These are phyloP conservation scores for Arctium lappa DNA, from an alignment of 129 eudicot species.

Conservation along the genomic window DNA sequence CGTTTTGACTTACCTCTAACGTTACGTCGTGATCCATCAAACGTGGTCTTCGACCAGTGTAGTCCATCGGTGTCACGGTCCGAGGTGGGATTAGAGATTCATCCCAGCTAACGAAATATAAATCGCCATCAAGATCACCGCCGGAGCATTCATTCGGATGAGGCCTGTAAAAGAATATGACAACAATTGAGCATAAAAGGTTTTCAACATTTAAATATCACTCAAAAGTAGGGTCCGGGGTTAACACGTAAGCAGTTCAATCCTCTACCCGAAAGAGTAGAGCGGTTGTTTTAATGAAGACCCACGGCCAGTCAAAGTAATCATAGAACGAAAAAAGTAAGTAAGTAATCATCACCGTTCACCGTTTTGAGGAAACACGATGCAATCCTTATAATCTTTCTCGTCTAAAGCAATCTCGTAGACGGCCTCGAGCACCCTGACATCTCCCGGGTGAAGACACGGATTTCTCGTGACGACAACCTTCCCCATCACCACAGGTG, in stretches of 20 bases:
- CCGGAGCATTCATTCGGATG: slow-evolving; percentile 99
- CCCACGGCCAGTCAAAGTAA: no score
- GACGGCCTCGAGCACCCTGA: slow-evolving; percentile 88
- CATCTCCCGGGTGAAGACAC: slow-evolving; percentile 96
- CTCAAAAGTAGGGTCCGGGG: no score
- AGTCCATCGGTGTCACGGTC: slow-evolving; percentile 84
- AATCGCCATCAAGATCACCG: slow-evolving; percentile 95
- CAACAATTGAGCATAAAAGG: not conserved
- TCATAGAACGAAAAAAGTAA: not conserved
- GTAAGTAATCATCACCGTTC: slow-evolving; percentile 43
- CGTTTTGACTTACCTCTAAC: slow-evolving; percentile 45
- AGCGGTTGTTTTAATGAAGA: no score
- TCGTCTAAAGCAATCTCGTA: slow-evolving; percentile 57
- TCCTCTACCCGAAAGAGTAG: no score
- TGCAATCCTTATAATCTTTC: slow-evolving; percentile 60
- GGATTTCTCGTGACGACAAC: slow-evolving; percentile 94
- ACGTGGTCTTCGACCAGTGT: slow-evolving; percentile 71
- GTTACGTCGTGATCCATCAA: slow-evolving; percentile 91
- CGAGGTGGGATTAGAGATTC: slow-evolving; percentile 61
- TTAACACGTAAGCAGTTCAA: no score
- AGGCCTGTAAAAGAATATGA: slow-evolving; percentile 49
- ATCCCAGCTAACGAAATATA: slow-evolving; percentile 89
- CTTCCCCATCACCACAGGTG: slow-evolving; percentile 61
- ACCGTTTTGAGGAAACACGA: slow-evolving; percentile 90
- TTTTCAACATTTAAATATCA: not conserved